Conservation (phyloP, 2,329 filamentous ascomycete genomes). For the Alternaria brassicae region DNA sequence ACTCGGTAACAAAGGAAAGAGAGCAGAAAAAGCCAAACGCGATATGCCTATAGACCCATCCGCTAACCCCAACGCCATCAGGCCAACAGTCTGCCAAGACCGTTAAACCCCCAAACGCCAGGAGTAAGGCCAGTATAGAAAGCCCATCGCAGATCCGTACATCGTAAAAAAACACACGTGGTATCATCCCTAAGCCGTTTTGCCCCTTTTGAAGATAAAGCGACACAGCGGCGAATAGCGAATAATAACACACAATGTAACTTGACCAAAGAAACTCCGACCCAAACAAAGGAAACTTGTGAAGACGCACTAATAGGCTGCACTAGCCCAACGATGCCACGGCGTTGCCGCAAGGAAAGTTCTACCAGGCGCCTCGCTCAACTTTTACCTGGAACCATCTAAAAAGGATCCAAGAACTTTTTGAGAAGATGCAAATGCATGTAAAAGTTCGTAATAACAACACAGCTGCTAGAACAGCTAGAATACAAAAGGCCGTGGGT, state of each 20-base stretch:
- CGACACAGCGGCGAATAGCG: slow-evolving; percentile 12
- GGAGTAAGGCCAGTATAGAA: slow-evolving; percentile 16
- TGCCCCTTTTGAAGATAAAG: slow-evolving; percentile 20
- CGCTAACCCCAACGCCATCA: slow-evolving; percentile 26
- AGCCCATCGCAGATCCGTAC: slow-evolving; percentile 22
- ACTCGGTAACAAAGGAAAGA: slow-evolving; percentile 4
- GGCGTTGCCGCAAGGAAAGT: slow-evolving; percentile 15
- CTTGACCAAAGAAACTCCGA: slow-evolving; percentile 15
- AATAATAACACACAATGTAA: slow-evolving; percentile 12
- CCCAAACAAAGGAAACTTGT: slow-evolving; percentile 14
- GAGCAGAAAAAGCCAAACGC: slow-evolving; percentile 17
- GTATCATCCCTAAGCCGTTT: slow-evolving; percentile 41
- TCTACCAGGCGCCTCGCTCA: slow-evolving; percentile 12
- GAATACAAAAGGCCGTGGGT: slow-evolving; percentile 42
- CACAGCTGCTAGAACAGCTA: slow-evolving; percentile 27
- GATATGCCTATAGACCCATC: slow-evolving; percentile 14
- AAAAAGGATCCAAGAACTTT: slow-evolving; percentile 31
- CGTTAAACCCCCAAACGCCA: slow-evolving; percentile 34
- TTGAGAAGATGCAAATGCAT: slow-evolving; percentile 36
- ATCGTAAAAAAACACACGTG: slow-evolving; percentile 34
- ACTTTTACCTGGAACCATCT: slow-evolving; percentile 32
- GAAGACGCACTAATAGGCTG: slow-evolving; percentile 4
- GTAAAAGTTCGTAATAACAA: slow-evolving; percentile 37
- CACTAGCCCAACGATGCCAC: slow-evolving; percentile 12
- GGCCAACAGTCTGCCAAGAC: slow-evolving; percentile 21